phyloP scores from a whole-genome alignment of 345 rosid species.

The Microcos paniculata region DNA sequence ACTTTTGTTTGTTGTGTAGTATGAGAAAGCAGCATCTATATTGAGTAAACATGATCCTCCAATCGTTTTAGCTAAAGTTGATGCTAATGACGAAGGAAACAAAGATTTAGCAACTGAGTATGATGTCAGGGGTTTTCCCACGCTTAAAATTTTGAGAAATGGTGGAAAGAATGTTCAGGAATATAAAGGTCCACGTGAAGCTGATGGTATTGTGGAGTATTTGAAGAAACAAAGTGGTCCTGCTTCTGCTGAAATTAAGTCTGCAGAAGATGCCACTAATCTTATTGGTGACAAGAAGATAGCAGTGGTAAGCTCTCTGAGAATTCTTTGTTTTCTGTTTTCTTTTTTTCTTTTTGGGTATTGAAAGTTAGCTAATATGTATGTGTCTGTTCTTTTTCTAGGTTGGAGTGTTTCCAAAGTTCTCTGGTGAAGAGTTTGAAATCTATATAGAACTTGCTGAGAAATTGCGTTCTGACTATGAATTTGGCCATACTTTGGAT shows the following conservation, averaged over 20 bases:
- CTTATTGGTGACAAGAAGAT: conserved; percentile 66
- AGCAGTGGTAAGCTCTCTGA: conserved; percentile 50
- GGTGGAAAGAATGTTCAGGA: conserved; percentile 81
- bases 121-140: conserved; percentile 86
- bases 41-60: conserved; percentile 69
- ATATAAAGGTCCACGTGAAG: conserved; percentile 95
- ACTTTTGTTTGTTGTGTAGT: conserved; percentile 39
- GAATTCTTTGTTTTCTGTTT: not conserved
- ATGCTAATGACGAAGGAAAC: conserved; percentile 77
- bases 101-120: conserved; percentile 52
- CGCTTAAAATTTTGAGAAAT: conserved; percentile 78
- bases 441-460: conserved; percentile 69
- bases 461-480: conserved; percentile 83
- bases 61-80: conserved; percentile 77
- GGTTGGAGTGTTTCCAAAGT: conserved; percentile 92
- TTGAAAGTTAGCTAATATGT: not conserved
- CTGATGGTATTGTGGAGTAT: conserved; percentile 77
- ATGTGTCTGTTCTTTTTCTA: conserved; percentile 28
- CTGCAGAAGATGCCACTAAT: conserved; percentile 54
- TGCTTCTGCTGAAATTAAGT: conserved; percentile 77
- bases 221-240: conserved; percentile 93
- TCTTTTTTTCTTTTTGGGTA: not conserved
- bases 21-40: conserved; percentile 88
- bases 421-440: conserved; percentile 85
- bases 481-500: conserved; percentile 79